phyloP scores from a whole-genome alignment of 2,329 filamentous ascomycete genomes.

The Bisporella sp. region DNA sequence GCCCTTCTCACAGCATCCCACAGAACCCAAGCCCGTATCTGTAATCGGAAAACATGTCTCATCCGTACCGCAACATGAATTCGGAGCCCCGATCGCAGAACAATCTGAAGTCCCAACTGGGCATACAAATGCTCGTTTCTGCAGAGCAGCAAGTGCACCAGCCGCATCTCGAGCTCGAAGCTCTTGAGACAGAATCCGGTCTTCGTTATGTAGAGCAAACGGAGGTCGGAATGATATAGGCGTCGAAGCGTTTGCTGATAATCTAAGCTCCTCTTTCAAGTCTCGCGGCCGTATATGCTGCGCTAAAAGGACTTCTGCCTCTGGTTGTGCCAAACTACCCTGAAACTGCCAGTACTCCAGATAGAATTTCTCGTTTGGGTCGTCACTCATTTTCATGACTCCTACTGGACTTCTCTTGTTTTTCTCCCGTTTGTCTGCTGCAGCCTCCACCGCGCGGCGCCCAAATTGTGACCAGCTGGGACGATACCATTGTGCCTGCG shows the following conservation, averaged over 20 bases:
- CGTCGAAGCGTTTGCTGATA: conserved; percentile 16
- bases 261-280: conserved; percentile 13
- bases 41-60: conserved; percentile 60
- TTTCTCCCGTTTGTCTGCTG: conserved; percentile 32
- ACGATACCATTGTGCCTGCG: conserved; percentile 38
- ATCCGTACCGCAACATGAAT: conserved; percentile 65
- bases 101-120: conserved; percentile 61
- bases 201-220: conserved; percentile 41
- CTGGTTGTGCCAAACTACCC: conserved; percentile 9
- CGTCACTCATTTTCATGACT: conserved; percentile 64
- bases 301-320: background rate
- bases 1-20: conserved; percentile 69
- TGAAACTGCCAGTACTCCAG: conserved; percentile 50
- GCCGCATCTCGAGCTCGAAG: conserved; percentile 12
- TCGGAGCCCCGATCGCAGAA: conserved; percentile 53
- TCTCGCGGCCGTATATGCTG: conserved; percentile 13
- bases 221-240: conserved; percentile 38
- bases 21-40: conserved; percentile 56
- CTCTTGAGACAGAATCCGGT: conserved; percentile 7
- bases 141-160: conserved; percentile 40
- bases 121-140: conserved; percentile 56
- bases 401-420: conserved; percentile 42
- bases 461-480: conserved; percentile 37
- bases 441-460: conserved; percentile 35
- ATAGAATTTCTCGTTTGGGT: conserved; percentile 68